Conservation (phyloP, 352 stramenopile species). For the Thraustochytrium sp. region DNA sequence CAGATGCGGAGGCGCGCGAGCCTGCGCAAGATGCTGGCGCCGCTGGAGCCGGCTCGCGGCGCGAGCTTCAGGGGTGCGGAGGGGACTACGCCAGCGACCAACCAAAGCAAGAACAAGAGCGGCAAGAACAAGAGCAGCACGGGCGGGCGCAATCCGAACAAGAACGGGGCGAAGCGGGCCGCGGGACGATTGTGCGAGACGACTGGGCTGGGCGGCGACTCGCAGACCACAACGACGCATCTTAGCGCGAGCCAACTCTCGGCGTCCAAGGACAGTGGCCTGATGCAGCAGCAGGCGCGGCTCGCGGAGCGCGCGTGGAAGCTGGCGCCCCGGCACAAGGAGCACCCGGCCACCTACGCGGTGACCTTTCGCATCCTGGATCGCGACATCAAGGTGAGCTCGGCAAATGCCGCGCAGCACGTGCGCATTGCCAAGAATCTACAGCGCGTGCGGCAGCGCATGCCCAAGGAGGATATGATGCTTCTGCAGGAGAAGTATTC, state of each 20-base stretch:
- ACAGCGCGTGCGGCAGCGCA: neutral
- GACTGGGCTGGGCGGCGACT: too few species aligned
- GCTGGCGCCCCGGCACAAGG: neutral
- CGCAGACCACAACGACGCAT: too few species aligned
- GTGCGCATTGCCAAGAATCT: neutral
- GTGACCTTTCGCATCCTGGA: neutral
- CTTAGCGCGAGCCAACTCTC: too few species aligned
- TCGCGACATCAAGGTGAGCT: neutral
- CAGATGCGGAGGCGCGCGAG: neutral
- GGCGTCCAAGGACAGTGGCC: too few species aligned
- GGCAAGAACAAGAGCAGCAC: too few species aligned
- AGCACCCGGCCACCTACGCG: slow-evolving; percentile 13
- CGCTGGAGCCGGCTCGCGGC: neutral
- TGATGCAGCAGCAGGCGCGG: neutral
- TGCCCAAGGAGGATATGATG: slow-evolving; percentile 23
- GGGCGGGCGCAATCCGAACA: too few species aligned
- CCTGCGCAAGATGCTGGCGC: neutral
- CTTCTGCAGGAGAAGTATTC: slow-evolving; percentile 23
- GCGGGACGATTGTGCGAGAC: too few species aligned
- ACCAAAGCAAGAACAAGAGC: too few species aligned
- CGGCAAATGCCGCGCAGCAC: neutral
- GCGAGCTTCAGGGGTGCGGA: too few species aligned
- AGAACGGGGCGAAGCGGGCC: too few species aligned
- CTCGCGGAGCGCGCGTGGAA: neutral
- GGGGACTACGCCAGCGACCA: too few species aligned